Evolutionary conservation across 1,284 basidiomycete genomes (phyloP), one percentile per base, ranked within the genome.

Genomic region (Trichosporon sp.): DNA sequence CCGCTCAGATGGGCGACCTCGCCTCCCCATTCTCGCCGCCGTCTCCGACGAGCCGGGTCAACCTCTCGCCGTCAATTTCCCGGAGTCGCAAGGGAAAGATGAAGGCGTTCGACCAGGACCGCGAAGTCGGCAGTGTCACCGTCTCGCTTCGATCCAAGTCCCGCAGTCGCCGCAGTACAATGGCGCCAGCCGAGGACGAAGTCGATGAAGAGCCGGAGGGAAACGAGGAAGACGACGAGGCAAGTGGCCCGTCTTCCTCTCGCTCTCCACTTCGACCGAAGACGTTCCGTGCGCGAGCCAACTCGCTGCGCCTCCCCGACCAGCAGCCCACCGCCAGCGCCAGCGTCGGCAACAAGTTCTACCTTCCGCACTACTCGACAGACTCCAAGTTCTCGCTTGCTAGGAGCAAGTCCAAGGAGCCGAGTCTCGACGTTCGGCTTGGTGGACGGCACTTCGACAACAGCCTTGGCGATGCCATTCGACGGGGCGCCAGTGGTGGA

Each of bases 321-420:
- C 56, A 60, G 18, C 34, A 66, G 42, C 67, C 65, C 18, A 11
- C 35, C 21, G 8, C 53, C 6, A 25, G 67, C 3, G 51, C 65
- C 3, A 69, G 65, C 63, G 53, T 64, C 8, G 65, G 68, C 53
- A 70, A 65, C 63, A 68, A 72, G 58, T 80, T 78, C 71, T 77
- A 71, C 66, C 73, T 83, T 0, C 78, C 82, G 0, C 82, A 83
- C 66, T 83, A 73, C 64, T 83, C 82, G 4, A 76, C 77, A n/a
- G 82, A 83, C 71, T 71, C 76, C 42, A 78, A 78, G 68, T 83
- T 82, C 67, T 82, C 81, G 2, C 75, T 79, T 9, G 56, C 56
- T 31, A 60, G 56, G 27, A 31, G 29, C 56, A 31, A 31, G 29
- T 31, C 56, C 29, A 60, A n/a, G 27, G 27, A 68, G 3, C 65